Conservation (phyloP, 106 monocot species). For the Dendrobium catenatum region DNA sequence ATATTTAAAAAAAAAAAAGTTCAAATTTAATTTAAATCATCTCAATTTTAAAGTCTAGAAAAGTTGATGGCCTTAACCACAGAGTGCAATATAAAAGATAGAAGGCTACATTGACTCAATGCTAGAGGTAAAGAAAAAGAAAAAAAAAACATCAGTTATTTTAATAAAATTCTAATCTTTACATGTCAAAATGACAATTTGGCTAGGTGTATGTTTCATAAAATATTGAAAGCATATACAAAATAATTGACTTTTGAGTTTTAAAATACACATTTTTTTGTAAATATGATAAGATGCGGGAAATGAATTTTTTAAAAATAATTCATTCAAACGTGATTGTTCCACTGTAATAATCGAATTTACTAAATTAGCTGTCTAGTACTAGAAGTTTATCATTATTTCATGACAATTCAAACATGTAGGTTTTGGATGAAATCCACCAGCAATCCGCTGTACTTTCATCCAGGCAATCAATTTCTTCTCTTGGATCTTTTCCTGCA, state of each 20-base stretch:
- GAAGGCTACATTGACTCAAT: neutral
- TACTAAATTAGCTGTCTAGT: neutral
- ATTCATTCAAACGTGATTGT: neutral
- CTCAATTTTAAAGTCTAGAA: neutral
- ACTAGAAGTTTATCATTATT: neutral
- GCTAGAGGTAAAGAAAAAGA: neutral
- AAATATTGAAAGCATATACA: neutral
- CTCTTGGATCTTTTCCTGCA: constrained; percentile 88
- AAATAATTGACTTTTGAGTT: neutral
- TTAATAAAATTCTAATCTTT: neutral
- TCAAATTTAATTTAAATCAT: neutral
- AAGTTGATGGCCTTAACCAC: neutral
- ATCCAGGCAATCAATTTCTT: constrained; percentile 73
- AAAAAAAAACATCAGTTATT: neutral
- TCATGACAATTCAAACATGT: constrained; percentile 4
- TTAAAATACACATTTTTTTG: neutral
- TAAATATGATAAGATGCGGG: neutral
- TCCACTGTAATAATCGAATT: too few species aligned
- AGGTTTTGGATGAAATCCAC: constrained; percentile 99
- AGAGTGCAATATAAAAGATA: neutral
- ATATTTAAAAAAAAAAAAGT: neutral
- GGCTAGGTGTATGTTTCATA: neutral
- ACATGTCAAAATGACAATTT: neutral
- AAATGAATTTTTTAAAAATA: neutral
- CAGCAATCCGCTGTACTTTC: constrained; percentile 82